These are phyloP conservation scores for Arctium minus DNA, from an alignment of 129 eudicot species.

Conservation along the genomic window DNA sequence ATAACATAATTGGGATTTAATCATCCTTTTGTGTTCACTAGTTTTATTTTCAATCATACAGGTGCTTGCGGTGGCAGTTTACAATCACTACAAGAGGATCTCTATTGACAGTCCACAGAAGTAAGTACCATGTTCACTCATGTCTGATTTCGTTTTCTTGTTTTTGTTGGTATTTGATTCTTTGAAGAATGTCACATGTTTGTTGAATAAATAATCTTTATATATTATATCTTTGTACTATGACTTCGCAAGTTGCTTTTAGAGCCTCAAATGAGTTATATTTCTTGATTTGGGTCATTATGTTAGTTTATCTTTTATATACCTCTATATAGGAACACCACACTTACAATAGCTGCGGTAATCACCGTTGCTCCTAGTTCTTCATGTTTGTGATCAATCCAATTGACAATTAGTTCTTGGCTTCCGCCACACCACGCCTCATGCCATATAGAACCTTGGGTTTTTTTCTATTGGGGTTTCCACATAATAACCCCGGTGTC, in stretches of 20 bases:
- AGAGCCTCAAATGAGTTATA: not conserved
- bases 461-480: too few relatives aligned
- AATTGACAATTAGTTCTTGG: too few relatives aligned
- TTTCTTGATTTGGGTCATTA: not conserved
- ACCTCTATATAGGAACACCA: not conserved
- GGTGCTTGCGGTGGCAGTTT: constrained; percentile 57
- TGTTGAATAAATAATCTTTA: not conserved
- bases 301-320: not conserved
- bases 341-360: too few relatives aligned
- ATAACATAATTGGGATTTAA: not conserved
- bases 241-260: not conserved
- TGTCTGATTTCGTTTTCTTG: not conserved
- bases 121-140: constrained; percentile 27
- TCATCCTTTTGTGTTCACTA: not conserved
- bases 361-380: too few relatives aligned
- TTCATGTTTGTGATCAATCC: too few relatives aligned
- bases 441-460: too few relatives aligned
- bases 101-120: constrained; percentile 37
- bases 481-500: too few relatives aligned
- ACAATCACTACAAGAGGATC: constrained; percentile 57
- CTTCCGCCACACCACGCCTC: too few relatives aligned
- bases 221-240: not conserved
- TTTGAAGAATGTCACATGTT: not conserved
- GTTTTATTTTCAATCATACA: constrained; percentile 6
- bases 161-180: not conserved